Evolutionary conservation across 345 rosid species (phyloP), one percentile per base, ranked within the genome.

Genomic region (Cardamine occulta): DNA sequence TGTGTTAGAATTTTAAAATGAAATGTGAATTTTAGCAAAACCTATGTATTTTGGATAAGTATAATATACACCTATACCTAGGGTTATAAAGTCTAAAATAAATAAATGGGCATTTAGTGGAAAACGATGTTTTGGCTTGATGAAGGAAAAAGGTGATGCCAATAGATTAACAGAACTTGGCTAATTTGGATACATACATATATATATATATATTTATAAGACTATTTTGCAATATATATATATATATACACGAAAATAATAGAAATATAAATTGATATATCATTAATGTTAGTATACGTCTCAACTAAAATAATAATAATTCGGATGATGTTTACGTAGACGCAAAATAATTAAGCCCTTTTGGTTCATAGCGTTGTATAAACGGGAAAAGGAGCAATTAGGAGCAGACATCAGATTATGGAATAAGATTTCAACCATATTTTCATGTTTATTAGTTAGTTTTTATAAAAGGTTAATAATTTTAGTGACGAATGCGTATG

Each of bases 101-200:
- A 7, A 65, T 34, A 23, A 23, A 52, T 74, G 60, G 52, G 19
- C 18, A 70, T 55, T 76, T 47, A 70, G 55, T 77, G 55, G 76
- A 77, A 77, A 77, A 71, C 18, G 76, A 71, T 71, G 76, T 48
- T 77, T 77, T 65, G 80, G 72, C 72, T 71, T 58, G 19, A 15
- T 71, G 35, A 19, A 65, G 29, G 18, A 57, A 51, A 58, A 65
- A 26, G 39, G 39, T 65, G 76, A 71, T 64, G 63, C 72, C 23
- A 64, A 57, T 58, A 65, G 76, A 65, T 72, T 58, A 77, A 65
- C 62, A 64, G 57, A 71, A 77, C 29, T 70, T 71, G 66, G 72
- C 63, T 58, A 28, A 19, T 48, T 63, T 70, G 19, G 23, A 35
- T 34, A 35, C 19, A 49, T 35, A 37, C 12, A 17, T 65, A 47